Conservation (phyloP, 495 filamentous ascomycete genomes). For the Penicillium diatomitis region DNA sequence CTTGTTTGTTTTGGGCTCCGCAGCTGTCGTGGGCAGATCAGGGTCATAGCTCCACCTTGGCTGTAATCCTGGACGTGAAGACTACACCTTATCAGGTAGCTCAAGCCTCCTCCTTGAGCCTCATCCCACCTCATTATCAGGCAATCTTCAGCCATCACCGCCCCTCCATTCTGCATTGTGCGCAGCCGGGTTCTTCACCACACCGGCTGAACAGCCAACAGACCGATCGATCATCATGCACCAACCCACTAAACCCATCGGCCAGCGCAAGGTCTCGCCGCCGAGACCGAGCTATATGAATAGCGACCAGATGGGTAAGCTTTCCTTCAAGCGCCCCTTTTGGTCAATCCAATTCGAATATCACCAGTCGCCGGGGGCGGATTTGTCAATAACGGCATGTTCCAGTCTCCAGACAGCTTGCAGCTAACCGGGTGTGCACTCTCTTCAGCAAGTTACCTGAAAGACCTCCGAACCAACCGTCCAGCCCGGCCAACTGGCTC, state of each 20-base stretch:
- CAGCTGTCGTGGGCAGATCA: constrained; percentile 3
- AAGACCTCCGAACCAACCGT: constrained; percentile 70
- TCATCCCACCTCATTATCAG: not conserved
- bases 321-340: constrained; percentile 5
- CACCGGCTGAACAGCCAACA: too few species aligned
- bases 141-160: too few species aligned
- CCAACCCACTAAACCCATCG: constrained; percentile 29
- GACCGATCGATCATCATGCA: constrained; percentile 21
- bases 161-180: too few species aligned
- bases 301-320: constrained; percentile 76
- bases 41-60: constrained; percentile 1
- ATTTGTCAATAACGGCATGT: not conserved
- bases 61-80: not conserved
- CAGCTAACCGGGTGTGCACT: constrained; percentile 6
- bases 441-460: constrained; percentile 58
- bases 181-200: too few species aligned
- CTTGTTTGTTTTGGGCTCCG: constrained; percentile 19
- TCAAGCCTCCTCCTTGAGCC: not conserved
- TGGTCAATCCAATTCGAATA: not conserved
- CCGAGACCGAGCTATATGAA: constrained; percentile 78
- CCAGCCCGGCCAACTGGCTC: constrained; percentile 69
- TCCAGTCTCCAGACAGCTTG: not conserved
- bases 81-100: too few species aligned
- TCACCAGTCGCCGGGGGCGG: too few species aligned
- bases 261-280: constrained; percentile 54